Conservation (phyloP, 257 asterid species). For the Solanum sejunctum region DNA sequence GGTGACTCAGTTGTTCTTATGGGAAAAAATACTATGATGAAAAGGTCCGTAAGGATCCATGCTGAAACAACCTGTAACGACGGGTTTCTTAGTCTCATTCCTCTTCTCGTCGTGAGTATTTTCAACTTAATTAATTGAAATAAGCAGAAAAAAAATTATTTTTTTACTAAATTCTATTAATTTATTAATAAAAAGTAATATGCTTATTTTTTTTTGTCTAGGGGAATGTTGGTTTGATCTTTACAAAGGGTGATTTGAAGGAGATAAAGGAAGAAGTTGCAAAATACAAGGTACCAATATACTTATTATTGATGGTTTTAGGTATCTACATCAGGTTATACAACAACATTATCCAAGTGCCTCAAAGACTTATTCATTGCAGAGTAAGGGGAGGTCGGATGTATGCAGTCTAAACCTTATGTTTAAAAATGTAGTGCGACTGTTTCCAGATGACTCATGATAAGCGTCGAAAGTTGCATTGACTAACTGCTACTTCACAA, state of each 20-base stretch:
- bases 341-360: too few species aligned
- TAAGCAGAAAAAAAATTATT: too few species aligned
- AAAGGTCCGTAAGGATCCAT: slow-evolving; percentile 69
- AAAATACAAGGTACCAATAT: slow-evolving; percentile 54
- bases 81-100: slow-evolving; percentile 52
- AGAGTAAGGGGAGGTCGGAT: too few species aligned
- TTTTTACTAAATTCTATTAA: not conserved
- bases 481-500: too few species aligned
- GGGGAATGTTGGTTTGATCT: slow-evolving; percentile 96
- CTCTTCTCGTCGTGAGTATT: slow-evolving; percentile 62
- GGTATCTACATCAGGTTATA: too few species aligned
- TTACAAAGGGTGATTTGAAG: slow-evolving; percentile 92
- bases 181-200: not conserved
- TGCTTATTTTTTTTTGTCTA: not conserved
- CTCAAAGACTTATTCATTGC: too few species aligned
- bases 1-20: slow-evolving; percentile 78
- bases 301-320: too few species aligned
- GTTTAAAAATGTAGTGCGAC: too few species aligned
- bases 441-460: too few species aligned
- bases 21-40: slow-evolving; percentile 99
- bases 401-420: too few species aligned
- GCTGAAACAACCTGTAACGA: slow-evolving; percentile 58
- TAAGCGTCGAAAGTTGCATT: too few species aligned
- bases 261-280: slow-evolving; percentile 94
- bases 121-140: not conserved